Evolutionary conservation across 164 flowering plant genomes (phyloP).

Genomic region (Dillenia turbinata): DNA sequence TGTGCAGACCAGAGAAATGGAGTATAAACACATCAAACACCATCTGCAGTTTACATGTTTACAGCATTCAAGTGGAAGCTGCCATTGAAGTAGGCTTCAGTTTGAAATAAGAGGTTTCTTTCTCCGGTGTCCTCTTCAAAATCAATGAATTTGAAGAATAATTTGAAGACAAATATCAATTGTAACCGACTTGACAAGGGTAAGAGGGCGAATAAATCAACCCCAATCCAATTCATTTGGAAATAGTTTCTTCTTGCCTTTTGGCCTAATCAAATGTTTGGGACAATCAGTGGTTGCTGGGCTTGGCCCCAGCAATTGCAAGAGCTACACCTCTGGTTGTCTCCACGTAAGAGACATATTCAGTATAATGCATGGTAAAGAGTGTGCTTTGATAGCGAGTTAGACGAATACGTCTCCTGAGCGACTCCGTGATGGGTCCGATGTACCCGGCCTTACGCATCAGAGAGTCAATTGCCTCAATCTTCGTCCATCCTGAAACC

Average conservation of each 20-base stretch:
- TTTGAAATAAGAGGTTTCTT: too few species aligned
- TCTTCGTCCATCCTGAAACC: slow-evolving; percentile 72
- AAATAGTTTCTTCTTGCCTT: slow-evolving; percentile 12
- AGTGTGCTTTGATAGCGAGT: slow-evolving; percentile 96
- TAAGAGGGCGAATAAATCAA: slow-evolving; percentile 15
- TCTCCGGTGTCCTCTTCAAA: slow-evolving; percentile 22
- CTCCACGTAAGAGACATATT: slow-evolving; percentile 64
- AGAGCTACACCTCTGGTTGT: slow-evolving; percentile 59
- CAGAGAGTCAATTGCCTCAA: slow-evolving; percentile 83
- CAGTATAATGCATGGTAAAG: slow-evolving; percentile 72
- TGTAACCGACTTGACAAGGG: slow-evolving; percentile 8
- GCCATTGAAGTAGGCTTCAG: too few species aligned
- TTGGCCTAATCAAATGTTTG: slow-evolving; percentile 7
- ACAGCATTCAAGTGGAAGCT: too few species aligned
- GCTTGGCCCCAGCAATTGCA: slow-evolving; percentile 35
- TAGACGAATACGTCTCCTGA: slow-evolving; percentile 58
- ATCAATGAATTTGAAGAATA: slow-evolving; percentile 32
- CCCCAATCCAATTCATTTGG: slow-evolving; percentile 19
- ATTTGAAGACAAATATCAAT: slow-evolving; percentile 9
- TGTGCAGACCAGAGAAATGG: too few species aligned
- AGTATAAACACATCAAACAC: too few species aligned
- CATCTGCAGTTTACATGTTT: too few species aligned
- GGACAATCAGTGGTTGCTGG: slow-evolving; percentile 31
- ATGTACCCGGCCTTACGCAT: slow-evolving; percentile 89
- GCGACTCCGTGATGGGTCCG: slow-evolving; percentile 65